Base-by-base conservation (phyloP, 2,329 filamentous ascomycete genomes). In the Calonectria pseudoturangicola region DNA sequence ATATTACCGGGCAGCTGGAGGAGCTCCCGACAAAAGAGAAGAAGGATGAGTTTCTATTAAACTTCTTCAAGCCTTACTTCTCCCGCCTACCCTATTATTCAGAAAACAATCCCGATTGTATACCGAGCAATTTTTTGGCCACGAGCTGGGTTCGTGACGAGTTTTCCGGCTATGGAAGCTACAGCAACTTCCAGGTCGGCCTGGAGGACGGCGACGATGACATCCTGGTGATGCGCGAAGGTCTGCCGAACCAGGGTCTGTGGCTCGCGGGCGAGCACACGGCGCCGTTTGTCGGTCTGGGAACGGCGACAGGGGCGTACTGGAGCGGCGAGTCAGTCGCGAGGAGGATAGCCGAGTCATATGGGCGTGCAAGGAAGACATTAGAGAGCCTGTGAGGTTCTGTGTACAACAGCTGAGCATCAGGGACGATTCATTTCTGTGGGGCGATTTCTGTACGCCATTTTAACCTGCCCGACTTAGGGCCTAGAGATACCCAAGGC, bases 221-320 rank as follows among this genome's bases (percentile, higher is more conserved):
- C 81, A 91, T 98, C 60, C 89, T 93, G 62, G 84, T 82, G 3
- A 89, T 95, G 84, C 86, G 92, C 2, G 84, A 89, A 48, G 92
- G 93, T 0, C 77, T 93, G 75, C 92, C 92, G 0, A 91, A 91
- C 15, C 86, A 91, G 27, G 92, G 94, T 0, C 81, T 98, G 10
- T 98, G 95, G 95, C 88, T 98, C 76, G 95, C 95, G 0, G 95
- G 95, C 0, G 95, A 98, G 84, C 95, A 98, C 84, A 98, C 95
- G 27, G 93, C 95, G 68, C 95, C 96, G 5, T 98, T 98, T 85
- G 92, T 97, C 33, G 95, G 94, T 13, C 83, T 98, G 73, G 96
- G 96, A 0, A 98, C 96, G 5, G 94, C 93, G 15, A 97, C 95
- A 0, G 96, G 96, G 0, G 96, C 96, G 13, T 98, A 95, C 83